These are phyloP conservation scores for Erysimum cheiri DNA, from an alignment of 441 rosid genomes.

Conservation along the genomic window DNA sequence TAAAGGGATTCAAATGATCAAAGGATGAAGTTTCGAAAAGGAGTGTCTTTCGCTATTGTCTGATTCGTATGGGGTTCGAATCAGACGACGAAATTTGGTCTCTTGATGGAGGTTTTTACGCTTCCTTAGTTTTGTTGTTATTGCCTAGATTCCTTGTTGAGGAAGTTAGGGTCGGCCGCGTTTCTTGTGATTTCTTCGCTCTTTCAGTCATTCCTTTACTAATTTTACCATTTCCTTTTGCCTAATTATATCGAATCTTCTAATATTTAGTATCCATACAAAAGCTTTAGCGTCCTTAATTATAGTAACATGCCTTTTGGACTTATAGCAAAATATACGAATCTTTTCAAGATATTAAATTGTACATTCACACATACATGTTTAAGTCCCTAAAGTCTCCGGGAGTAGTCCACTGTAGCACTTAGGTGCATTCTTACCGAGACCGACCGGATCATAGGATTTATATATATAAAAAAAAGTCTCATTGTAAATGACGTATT, in stretches of 20 bases:
- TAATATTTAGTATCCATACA: constrained; percentile 1
- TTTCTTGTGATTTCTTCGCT: constrained; percentile 40
- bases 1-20: constrained; percentile 7
- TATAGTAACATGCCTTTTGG: not conserved
- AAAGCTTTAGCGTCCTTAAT: not conserved
- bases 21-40: constrained; percentile 26
- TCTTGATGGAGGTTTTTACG: constrained; percentile 20
- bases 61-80: constrained; percentile 42
- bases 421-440: too few species aligned
- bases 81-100: constrained; percentile 34
- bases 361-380: not conserved
- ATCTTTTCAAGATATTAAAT: not conserved
- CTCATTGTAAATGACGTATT: not conserved
- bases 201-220: constrained; percentile 34
- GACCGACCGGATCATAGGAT: too few species aligned
- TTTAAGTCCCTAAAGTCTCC: not conserved
- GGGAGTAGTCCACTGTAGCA: too few species aligned
- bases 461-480: not conserved
- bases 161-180: constrained; percentile 43
- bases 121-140: constrained; percentile 34
- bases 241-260: constrained; percentile 39
- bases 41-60: constrained; percentile 31
- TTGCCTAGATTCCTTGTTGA: constrained; percentile 38
- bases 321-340: constrained; percentile 7
- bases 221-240: constrained; percentile 22